Evolutionary conservation across 768 basidiomycete species (phyloP).

Genomic region (Coprinopsis sp.): DNA sequence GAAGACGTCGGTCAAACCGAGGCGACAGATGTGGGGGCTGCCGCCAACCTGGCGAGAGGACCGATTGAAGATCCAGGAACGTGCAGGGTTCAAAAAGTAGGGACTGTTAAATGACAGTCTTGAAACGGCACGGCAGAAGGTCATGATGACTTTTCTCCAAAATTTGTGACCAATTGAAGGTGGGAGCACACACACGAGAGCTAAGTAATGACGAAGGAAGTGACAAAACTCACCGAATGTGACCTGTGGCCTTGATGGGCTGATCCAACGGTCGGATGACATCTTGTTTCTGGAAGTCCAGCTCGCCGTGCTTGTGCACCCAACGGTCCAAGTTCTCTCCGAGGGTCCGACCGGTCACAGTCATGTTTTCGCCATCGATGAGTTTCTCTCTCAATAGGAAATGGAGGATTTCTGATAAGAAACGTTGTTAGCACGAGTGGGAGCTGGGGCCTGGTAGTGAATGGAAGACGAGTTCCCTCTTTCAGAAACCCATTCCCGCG

Average conservation of each 20-base stretch:
- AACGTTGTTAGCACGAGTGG: background rate
- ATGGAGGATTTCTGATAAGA: slow-evolving; percentile 63
- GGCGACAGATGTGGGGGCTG: no score
- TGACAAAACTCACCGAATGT: slow-evolving; percentile 77
- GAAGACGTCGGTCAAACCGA: no score
- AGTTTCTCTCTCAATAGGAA: slow-evolving; percentile 84
- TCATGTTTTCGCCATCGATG: slow-evolving; percentile 88
- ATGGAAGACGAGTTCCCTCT: no score
- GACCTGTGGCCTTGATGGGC: slow-evolving; percentile 86
- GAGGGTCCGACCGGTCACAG: slow-evolving; percentile 85
- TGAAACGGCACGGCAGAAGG: no score
- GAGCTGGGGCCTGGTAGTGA: background rate
- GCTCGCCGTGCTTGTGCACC: slow-evolving; percentile 74
- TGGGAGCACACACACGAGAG: background rate
- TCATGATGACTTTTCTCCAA: no score
- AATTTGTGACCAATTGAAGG: no score
- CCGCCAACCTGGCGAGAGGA: no score
- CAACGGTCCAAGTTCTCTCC: slow-evolving; percentile 92
- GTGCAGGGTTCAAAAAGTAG: no score
- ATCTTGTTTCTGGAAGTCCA: slow-evolving; percentile 66
- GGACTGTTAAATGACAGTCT: no score
- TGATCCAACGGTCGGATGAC: slow-evolving; percentile 83
- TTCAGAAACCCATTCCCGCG: no score
- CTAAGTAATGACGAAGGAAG: background rate
- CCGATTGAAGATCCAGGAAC: no score